These are phyloP conservation scores for Scopulariopsis brevicaulis DNA, from an alignment of 2,329 filamentous ascomycete species.

Conservation along the genomic window DNA sequence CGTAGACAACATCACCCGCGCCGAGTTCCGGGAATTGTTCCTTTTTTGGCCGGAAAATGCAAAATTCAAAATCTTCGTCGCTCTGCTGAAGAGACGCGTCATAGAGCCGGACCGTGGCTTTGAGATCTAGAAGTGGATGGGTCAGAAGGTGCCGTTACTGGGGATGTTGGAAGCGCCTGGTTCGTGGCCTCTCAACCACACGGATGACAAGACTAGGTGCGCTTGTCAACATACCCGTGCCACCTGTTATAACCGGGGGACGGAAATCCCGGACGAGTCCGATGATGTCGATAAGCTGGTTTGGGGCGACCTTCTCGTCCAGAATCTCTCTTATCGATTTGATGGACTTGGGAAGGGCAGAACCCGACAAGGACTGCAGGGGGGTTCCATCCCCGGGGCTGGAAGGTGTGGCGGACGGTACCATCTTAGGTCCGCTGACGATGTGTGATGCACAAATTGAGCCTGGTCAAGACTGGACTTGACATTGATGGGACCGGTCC, in stretches of 20 bases:
- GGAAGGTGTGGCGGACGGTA: not conserved
- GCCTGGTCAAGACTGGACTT: not conserved
- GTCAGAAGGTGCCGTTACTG: not conserved
- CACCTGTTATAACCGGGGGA: slow-evolving; percentile 35
- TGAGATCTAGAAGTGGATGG: slow-evolving; percentile 35
- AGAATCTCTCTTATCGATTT: slow-evolving; percentile 28
- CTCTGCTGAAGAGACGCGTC: slow-evolving; percentile 43
- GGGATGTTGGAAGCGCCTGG: not conserved
- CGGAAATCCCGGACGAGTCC: slow-evolving; percentile 60
- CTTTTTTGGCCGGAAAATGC: slow-evolving; percentile 45
- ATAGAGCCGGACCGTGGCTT: slow-evolving; percentile 47
- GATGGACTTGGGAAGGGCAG: not conserved
- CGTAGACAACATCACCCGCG: slow-evolving; percentile 23
- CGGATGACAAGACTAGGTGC: not conserved
- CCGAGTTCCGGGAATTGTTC: slow-evolving; percentile 34
- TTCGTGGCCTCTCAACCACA: not conserved
- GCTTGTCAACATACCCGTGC: slow-evolving; percentile 30
- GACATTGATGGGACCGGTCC: not conserved
- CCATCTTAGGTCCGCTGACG: not conserved
- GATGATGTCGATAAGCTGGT: slow-evolving; percentile 43
- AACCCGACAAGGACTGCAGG: not conserved
- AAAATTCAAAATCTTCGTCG: slow-evolving; percentile 30
- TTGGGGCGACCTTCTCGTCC: slow-evolving; percentile 18
- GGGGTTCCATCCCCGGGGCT: not conserved
- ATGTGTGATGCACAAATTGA: not conserved